Evolutionary conservation across 305 asterid genomes (phyloP), one percentile per base, ranked within the genome.

Genomic region (Fraxinus xanthoxyloides): DNA sequence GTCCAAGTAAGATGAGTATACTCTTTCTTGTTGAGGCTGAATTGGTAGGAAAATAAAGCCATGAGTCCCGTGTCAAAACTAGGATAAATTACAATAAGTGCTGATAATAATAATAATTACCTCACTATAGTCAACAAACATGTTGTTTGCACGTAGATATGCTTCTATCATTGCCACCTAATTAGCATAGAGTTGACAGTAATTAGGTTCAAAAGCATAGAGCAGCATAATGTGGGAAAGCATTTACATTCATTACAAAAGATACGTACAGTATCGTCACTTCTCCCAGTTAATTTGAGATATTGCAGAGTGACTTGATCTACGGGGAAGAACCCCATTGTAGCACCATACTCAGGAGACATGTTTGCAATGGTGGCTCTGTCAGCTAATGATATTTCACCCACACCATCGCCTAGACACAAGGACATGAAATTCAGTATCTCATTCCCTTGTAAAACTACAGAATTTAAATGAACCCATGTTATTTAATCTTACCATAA

Each of bases 111-210:
- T 36, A 36, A 36, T 36, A 10, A 43, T 43, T 72, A 93, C 98
- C 94, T 92, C 91, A 67, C 79, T 92, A 85, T 95, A 93, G 90
- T 95, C 98, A 65, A 95, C 93, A 75, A 95, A 95, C 97, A 93
- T 93, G 0, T 91, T 90, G 86, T 95, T 95, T 83, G 98, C 96
- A 67, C 98, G 96, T 81, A 95, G 89, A 90, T 95, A 95, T 31
- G 97, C 97, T 90, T 95, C 98, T 74, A 95, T 90, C 98, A 95
- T 93, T 80, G 87, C 87, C 85, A 95, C 95, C 98, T 95, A 83
- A 82, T 82, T 76, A 79, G 72, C 38, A 79, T 24, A 79, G 73
- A 48, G 46, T 28, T 23, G 77, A 67, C 48, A 73, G 83, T 77
- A 82, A 9, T 46, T 72, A 48, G 75, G 70, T 74, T 36, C 70